Evolutionary conservation across 2,329 filamentous ascomycete species (phyloP).

Genomic region (Metarhizium album): DNA sequence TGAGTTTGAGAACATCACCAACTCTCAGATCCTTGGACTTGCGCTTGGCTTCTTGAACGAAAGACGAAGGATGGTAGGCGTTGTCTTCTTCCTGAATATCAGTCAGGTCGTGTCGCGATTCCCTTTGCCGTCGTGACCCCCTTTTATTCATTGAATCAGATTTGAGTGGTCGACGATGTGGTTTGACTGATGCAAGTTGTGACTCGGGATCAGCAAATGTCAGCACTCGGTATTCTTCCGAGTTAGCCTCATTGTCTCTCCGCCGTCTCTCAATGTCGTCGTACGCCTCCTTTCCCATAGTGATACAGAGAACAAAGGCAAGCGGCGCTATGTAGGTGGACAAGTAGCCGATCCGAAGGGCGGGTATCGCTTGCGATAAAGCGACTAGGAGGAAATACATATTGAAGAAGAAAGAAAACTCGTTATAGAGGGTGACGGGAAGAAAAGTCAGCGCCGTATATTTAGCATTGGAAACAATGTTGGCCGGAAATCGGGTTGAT

Average conservation of each 20-base stretch:
- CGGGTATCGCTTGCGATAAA: constrained; percentile 82
- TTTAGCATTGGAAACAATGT: constrained; percentile 92
- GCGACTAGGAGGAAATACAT: constrained; percentile 97
- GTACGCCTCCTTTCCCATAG: constrained; percentile 87
- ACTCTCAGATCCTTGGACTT: constrained; percentile 85
- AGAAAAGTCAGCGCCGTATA: constrained; percentile 94
- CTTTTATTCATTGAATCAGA: constrained; percentile 25
- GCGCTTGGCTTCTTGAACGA: constrained; percentile 58
- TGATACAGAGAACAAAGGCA: constrained; percentile 84
- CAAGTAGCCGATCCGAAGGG: constrained; percentile 84
- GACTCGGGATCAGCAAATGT: constrained; percentile 51
- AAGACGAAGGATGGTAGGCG: constrained; percentile 31
- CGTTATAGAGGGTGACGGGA: constrained; percentile 90
- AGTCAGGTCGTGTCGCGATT: constrained; percentile 32
- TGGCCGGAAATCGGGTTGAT: constrained; percentile 69
- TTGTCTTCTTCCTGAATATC: constrained; percentile 64
- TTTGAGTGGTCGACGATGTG: constrained; percentile 28
- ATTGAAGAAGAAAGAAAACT: constrained; percentile 99
- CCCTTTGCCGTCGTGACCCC: constrained; percentile 20
- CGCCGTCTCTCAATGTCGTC: constrained; percentile 82
- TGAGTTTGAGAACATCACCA: constrained; percentile 87
- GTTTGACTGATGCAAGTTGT: constrained; percentile 27
- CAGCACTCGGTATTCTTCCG: constrained; percentile 75
- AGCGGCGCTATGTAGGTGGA: constrained; percentile 89
- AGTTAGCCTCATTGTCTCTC: constrained; percentile 88